Base-by-base conservation (phyloP, 2,329 filamentous ascomycete genomes). In the Colletotrichum somersetense region DNA sequence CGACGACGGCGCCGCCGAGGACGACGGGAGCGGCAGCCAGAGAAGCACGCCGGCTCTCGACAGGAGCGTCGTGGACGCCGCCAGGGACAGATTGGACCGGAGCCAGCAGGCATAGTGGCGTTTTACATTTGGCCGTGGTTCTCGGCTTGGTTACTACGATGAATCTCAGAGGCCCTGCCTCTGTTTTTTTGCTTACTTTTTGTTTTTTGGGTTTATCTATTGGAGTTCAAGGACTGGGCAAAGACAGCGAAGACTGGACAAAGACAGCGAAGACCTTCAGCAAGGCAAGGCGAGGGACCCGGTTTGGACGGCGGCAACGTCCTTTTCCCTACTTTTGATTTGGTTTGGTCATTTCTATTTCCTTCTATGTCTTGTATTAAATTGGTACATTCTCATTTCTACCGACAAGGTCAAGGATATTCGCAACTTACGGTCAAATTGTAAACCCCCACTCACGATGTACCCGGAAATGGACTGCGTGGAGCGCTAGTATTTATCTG, bases 1-100 rank as follows among this genome's bases (percentile, higher is more conserved):
- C 0, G 77, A 79, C 8, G 81, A 81, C 20, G 75, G 77, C 23
- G 76, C 75, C 30, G 62, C 68, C 1, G 61, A 75, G 58, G 66
- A 75, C 3, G 64, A 75, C 55, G 44, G 62, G 20, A 18, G 57
- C 3, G 52, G 72, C 10, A 33, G 35, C 50, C 61, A 68, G 16
- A 64, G 66, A n/a, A 78, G 75, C 67, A 79, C 77, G 1, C 78
- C 79, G 2, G 75, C 74, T 5, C 74, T 82, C 26, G 78, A 80
- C 42, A 75, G 74, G 55, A 77, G 77, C 44, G 74, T 79, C 8
- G 74, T 80, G n/a, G 76, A 79, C 44, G 77, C 79, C 18, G 77
- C 77, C 4, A 52, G 71, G 20, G 71, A 74, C 20, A 69, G 74
- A 55, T 12, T 81, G 66, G 71, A 71, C 55, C 57, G 71, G 30